These are phyloP conservation scores for Wallemia hederae DNA, from an alignment of 1,284 basidiomycete species.

Conservation along the genomic window DNA sequence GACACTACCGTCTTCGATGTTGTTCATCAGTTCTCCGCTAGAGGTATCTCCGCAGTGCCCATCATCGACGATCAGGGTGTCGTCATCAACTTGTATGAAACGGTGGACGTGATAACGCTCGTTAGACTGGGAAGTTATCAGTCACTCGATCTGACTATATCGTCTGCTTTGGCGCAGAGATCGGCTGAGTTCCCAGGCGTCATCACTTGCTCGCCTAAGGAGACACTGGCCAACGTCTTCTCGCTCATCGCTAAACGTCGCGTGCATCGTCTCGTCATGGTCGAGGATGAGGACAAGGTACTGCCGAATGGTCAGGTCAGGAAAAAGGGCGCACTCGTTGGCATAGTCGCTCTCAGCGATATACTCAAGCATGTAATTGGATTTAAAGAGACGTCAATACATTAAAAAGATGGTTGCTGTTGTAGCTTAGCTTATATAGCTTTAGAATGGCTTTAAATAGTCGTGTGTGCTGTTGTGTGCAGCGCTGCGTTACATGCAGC, in stretches of 20 bases:
- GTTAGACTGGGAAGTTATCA: constrained; percentile 86
- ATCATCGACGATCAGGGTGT: constrained; percentile 79
- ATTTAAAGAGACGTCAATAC: neutral
- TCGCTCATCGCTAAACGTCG: constrained; percentile 73
- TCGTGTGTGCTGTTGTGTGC: too few relatives aligned
- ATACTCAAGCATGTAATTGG: constrained; percentile 60
- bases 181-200: constrained; percentile 84
- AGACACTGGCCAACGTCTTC: constrained; percentile 75
- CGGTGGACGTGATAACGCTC: constrained; percentile 90
- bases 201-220: constrained; percentile 73
- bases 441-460: too few relatives aligned
- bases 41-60: constrained; percentile 84
- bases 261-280: constrained; percentile 76
- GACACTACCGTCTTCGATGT: constrained; percentile 87
- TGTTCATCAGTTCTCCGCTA: constrained; percentile 92
- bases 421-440: neutral
- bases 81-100: constrained; percentile 91
- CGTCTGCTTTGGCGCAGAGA: constrained; percentile 67
- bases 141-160: constrained; percentile 77
- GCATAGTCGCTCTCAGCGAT: constrained; percentile 71
- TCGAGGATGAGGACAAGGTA: constrained; percentile 48
- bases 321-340: constrained; percentile 53
- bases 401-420: neutral
- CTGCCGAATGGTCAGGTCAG: constrained; percentile 19
- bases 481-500: neutral